Evolutionary conservation across 192 early-diverging fungal genomes (phyloP), one percentile per base, ranked within the genome.

Genomic region (Linnemannia exigua): DNA sequence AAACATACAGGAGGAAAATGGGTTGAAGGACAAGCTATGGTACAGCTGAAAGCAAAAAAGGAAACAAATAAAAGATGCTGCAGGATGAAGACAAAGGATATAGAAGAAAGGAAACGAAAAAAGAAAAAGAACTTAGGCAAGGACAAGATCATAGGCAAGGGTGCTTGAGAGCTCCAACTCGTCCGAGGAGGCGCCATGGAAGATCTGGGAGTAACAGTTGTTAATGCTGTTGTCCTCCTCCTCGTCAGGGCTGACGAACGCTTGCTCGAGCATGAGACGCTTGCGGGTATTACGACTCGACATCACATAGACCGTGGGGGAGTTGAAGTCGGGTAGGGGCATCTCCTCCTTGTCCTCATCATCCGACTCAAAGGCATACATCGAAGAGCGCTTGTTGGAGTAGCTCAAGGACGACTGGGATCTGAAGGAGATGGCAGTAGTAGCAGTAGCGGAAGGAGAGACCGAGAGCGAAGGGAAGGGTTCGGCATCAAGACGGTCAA

Each of bases 181-280:
- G 15, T 74, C 58, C 20, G 76, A 75, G 28, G 75, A 83, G 46
- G 76, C 66, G 14, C 72, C 82, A 16, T 75, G 76, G 66, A 84
- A 84, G 76, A 84, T 72, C 25, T 85, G 77, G 7, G 73, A 77
- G 37, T 79, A 85, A 48, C 77, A 79, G 47, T 58, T 73, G 44
- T 79, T 77, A 14, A 25, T n/a, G 15, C n/a, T 33, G 52, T n/a
- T 74, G 17, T 76, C 74, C 31, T 85, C 77, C 22, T 84, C 77
- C 14, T 85, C 77, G 22, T 85, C 83, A 37, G 83, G 83, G 46
- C 67, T 79, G 41, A 79, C 74, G 63, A 85, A 85, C 46, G 83
- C 73, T n/a, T 85, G 83, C 69, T 85, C 83, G 44, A 85, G 77
- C 83, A 85, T 85, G 38, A 85, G 61, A 25, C 83, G 83, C 74